Base-by-base conservation (phyloP, 78 protist genomes). In the Corallochytrium limacisporum region DNA sequence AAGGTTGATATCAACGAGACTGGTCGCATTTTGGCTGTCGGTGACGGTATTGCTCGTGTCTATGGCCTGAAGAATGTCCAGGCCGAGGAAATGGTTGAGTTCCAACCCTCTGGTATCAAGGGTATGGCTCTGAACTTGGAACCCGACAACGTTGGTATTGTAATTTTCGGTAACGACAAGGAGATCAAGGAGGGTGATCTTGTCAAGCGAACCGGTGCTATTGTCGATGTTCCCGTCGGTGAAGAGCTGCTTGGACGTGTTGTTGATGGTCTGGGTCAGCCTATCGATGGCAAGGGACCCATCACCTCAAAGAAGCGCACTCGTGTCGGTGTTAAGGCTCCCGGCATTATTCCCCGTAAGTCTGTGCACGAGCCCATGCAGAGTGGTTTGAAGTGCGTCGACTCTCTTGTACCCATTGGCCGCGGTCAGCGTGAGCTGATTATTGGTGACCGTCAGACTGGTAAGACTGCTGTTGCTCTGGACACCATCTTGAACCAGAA, bases 341-440 rank as follows among this genome's bases (percentile, higher is more conserved):
- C 89, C 16, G 84, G 81, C 35, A 79, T 84, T 43, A 74, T 79
- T 24, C 79, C 79, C 38, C 69, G 80, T 47, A 36, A 63, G 68
- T 81, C 89, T 12, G 89, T 84, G 43, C 53, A 74, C 79, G 84
- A 84, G 82, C 79, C 84, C 56, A 51, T 84, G 82, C 81, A 69
- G 68, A 78, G 85, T 3, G 89, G 89, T 24, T 35, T 84, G 49
- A 78, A 79, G 83, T 80, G 73, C 40, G 74, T 84, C 66, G 89
- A 84, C 76, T 26, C 85, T n/a, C 69, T 84, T 28, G 77, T 84
- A 68, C 89, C 89, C 54, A 61, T 84, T 42, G 89, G 89, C 66
- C 81, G 85, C 29, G 89, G 89, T 26, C 89, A 84, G 82, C 81
- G 89, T 38, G 85, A 84, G 82, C 63, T 84, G 51, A 84, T 82